Evolutionary conservation across 2,329 filamentous ascomycete genomes (phyloP), one percentile per base, ranked within the genome.

Genomic region (Venturia aucupariae): DNA sequence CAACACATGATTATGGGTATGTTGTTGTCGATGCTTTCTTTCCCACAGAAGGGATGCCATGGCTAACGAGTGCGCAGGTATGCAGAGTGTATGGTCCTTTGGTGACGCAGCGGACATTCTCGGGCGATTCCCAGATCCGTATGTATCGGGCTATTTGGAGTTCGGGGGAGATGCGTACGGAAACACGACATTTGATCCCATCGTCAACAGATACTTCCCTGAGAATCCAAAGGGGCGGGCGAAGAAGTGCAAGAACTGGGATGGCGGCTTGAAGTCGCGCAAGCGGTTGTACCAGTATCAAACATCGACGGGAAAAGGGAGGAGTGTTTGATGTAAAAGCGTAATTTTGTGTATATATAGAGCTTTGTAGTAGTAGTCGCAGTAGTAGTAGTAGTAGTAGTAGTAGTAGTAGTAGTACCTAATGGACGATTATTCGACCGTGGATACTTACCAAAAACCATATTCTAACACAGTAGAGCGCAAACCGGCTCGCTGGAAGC

Each of bases 1-100:
- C 79, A 81, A 63, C 84, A 86, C 70, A 83, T 84, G 78, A 73
- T 83, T 22, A 85, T 85, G 82, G 81, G 80, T 57, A 63, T 27
- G 64, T 35, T 22, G 30, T 22, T 4, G 2, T 38, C n/a, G 17
- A 35, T 32, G 19, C 24, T 61, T 22, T 8, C 11, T 27, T 17
- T n/a, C n/a, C n/a, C n/a, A n/a, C n/a, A 11, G 2, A 38, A 17
- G 15, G 11, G 17, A n/a, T 2, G 7, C 15, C 24, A 32, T 24
- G 7, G 8, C 44, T 51, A 19, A 62, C 42, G 38, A 15, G 13
- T 30, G 24, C n/a, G 10, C 17, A 41, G 73, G 75, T 0, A 79
- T 79, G 78, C 76, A 79, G 67, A 76, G 73, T 0, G 78, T 78
- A 1, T 81, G 78, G 76, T 69, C 78, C 0, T 77, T 80, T 71